Evolutionary conservation across 1,284 basidiomycete genomes (phyloP).

Genomic region (Ceratobasidium sp.): DNA sequence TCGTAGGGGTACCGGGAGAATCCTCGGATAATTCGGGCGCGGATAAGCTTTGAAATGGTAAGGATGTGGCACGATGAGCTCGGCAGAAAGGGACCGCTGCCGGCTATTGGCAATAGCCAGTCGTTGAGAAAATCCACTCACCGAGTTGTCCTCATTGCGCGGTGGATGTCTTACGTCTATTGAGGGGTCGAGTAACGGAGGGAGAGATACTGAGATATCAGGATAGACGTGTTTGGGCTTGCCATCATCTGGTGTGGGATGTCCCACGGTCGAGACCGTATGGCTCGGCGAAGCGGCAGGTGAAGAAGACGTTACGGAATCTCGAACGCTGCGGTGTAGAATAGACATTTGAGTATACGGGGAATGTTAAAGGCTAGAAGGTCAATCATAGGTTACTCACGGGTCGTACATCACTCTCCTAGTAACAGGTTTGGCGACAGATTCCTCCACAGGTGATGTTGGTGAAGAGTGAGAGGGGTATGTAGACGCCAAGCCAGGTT

Average conservation of each 20-base stretch:
- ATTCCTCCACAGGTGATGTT: neutral
- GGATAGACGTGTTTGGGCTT: neutral
- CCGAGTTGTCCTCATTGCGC: conserved; percentile 1
- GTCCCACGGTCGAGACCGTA: neutral
- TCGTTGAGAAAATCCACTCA: conserved; percentile 8
- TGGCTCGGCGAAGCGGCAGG: neutral
- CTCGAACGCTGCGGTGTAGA: conserved; percentile 7
- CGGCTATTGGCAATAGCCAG: neutral
- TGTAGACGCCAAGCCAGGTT: neutral
- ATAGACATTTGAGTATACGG: neutral
- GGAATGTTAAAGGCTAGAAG: neutral
- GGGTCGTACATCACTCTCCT: conserved; percentile 34
- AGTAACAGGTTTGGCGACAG: neutral
- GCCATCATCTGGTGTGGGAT: neutral
- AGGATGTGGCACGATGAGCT: conserved; percentile 34
- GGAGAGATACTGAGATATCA: conserved; percentile 2
- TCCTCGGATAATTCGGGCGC: conserved; percentile 29
- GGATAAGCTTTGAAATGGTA: conserved; percentile 31
- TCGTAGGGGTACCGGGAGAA: conserved; percentile 12
- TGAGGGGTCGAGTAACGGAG: neutral
- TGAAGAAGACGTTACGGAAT: conserved; percentile 20
- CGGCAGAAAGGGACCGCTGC: conserved; percentile 16
- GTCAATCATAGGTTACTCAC: neutral
- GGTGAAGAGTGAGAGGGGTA: neutral
- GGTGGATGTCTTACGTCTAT: neutral